Percentiles rank a stretch among this genome's conserved stretches.
phyloP scores from a whole-genome alignment of 805 yeast genomes.

The Cephaloascus albidus region DNA sequence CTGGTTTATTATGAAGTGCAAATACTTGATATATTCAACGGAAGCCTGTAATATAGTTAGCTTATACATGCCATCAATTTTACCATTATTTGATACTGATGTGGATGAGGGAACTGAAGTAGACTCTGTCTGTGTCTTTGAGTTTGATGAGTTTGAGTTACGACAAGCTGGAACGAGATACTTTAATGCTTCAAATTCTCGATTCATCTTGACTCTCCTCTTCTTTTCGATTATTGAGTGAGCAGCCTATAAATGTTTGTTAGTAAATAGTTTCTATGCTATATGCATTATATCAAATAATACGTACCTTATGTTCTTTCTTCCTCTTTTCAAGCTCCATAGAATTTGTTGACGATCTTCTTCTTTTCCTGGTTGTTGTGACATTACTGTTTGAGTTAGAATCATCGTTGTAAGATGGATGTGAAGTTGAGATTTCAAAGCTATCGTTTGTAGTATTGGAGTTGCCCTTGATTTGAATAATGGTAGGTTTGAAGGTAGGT shows the following conservation, averaged over 20 bases:
- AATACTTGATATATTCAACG: slow-evolving; percentile 67
- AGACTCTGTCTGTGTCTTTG: background rate
- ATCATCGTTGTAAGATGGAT: background rate
- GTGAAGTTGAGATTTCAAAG: slow-evolving; percentile 10
- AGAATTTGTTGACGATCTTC: slow-evolving; percentile 15
- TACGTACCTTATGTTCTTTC: slow-evolving; percentile 28
- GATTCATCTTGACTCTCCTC: slow-evolving; percentile 67
- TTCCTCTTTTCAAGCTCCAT: slow-evolving; percentile 29
- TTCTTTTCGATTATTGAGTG: slow-evolving; percentile 78
- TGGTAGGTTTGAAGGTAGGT: slow-evolving; percentile 36
- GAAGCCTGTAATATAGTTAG: slow-evolving; percentile 75
- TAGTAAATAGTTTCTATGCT: background rate
- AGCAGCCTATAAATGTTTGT: slow-evolving; percentile 22
- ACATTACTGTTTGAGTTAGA: background rate
- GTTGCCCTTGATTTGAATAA: slow-evolving; percentile 28
- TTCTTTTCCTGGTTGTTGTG: slow-evolving; percentile 8
- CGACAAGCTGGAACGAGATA: slow-evolving; percentile 74
- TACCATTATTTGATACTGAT: slow-evolving; percentile 17
- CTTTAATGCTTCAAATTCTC: slow-evolving; percentile 77
- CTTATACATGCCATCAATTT: slow-evolving; percentile 65
- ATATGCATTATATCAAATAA: background rate
- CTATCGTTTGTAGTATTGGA: slow-evolving; percentile 19
- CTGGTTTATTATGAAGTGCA: slow-evolving; percentile 48
- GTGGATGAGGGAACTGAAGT: slow-evolving; percentile 6
- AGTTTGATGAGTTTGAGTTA: slow-evolving; percentile 21